Conservation (phyloP, 306 rosid species). For the Hylodesmum podocarpum region DNA sequence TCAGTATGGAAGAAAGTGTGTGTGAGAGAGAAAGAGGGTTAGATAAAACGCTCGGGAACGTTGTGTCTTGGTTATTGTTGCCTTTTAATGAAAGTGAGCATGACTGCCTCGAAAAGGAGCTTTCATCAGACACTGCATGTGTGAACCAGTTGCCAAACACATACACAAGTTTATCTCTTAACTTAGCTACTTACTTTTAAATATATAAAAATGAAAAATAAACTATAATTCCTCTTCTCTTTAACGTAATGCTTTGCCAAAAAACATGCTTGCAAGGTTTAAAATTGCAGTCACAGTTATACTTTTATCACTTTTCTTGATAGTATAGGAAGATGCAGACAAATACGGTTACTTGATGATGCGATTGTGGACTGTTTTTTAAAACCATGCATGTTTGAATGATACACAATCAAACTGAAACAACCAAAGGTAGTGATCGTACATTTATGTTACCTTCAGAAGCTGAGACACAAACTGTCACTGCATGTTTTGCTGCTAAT, state of each 20-base stretch:
- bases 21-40: background rate
- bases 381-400: slow-evolving; percentile 15
- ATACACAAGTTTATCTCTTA: background rate
- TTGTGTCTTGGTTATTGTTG: slow-evolving; percentile 34
- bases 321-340: no score
- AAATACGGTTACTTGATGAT: no score
- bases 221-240: no score
- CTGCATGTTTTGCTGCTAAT: background rate
- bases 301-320: no score
- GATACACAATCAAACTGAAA: background rate
- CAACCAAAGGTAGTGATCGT: background rate
- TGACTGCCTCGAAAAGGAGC: slow-evolving; percentile 66
- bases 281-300: no score
- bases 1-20: slow-evolving; percentile 13
- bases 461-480: background rate
- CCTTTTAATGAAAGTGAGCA: slow-evolving; percentile 27
- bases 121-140: slow-evolving; percentile 68
- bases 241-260: no score
- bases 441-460: background rate
- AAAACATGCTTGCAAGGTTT: no score
- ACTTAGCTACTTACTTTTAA: background rate
- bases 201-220: no score
- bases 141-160: slow-evolving; percentile 44
- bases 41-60: slow-evolving; percentile 1
- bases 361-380: no score